Evolutionary conservation across 1,139 yeast genomes (phyloP), one percentile per base, ranked within the genome.

Genomic region (Geotrichum aggregatum): DNA sequence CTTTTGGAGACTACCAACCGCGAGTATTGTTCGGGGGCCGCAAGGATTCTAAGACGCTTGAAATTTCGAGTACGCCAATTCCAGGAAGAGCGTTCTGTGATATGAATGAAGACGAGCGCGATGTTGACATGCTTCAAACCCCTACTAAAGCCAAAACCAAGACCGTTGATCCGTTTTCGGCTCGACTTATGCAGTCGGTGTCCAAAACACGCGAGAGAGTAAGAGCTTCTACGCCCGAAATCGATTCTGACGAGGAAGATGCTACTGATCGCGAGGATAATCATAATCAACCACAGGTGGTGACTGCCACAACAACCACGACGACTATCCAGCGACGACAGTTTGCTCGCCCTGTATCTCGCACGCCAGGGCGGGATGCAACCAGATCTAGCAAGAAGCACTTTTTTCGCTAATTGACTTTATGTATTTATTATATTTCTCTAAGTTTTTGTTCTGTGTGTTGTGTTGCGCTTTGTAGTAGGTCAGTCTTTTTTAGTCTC

Each of bases 1-100:
- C 57, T 3, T 45, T 53, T 21, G 54, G 52, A 14, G 54, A 56
- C 22, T 47, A 63, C 40, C 56, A 59, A 45, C 67, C 67, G 1
- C 51, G 52, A 31, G 54, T 58, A 13, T 53, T 64, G 30, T 64
- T 64, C 52, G 58, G 55, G 13, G 48, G 52, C 2, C 47, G 47
- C 11, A 34, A 35, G 19, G 55, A 52, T 40, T 46, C 48, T 30
- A 44, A 28, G 42, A 48, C 55, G 13, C 45, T 52, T 13, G 52
- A 49, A 36, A 42, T 33, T 40, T 48, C 55, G 16, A 21, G 44
- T 14, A 48, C 44, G 7, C 47, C 52, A 13, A 48, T 52, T 19
- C 43, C 49, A 13, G 40, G 41, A 35, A 28, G n/a, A 22, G 7
- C 7, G 14, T 4, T n/a, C n/a, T n/a, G n/a, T n/a, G 28, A 24